Evolutionary conservation across 2,329 filamentous ascomycete species (phyloP).

Genomic region (Bimuria novae-zelandiae): DNA sequence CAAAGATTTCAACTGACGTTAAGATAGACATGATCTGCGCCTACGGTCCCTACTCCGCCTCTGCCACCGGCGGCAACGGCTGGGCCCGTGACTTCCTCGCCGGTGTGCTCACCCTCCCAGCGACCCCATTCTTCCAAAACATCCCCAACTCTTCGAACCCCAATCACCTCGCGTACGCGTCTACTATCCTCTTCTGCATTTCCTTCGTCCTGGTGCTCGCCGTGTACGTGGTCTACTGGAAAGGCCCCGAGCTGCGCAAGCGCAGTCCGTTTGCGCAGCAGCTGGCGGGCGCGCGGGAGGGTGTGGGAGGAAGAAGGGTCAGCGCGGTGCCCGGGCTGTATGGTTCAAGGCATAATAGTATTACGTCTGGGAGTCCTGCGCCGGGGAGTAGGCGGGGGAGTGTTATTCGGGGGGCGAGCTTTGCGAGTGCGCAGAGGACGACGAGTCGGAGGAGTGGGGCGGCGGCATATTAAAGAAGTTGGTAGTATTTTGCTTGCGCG

Average conservation of each 20-base stretch:
- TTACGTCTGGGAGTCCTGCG: conserved; percentile 22
- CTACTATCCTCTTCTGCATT: conserved; percentile 60
- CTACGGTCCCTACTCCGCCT: conserved; percentile 75
- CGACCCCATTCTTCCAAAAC: conserved; percentile 62
- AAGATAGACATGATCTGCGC: conserved; percentile 67
- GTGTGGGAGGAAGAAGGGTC: conserved; percentile 39
- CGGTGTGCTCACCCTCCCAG: conserved; percentile 71
- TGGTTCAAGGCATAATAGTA: conserved; percentile 36
- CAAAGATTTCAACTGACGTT: not conserved
- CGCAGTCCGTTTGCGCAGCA: conserved; percentile 60
- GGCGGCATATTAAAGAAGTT: too few relatives aligned
- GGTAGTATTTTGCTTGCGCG: too few relatives aligned
- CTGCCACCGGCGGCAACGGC: conserved; percentile 77
- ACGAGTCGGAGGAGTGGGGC: too few relatives aligned
- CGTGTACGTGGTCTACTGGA: conserved; percentile 57
- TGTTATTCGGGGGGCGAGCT: conserved; percentile 30
- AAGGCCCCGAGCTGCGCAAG: conserved; percentile 59
- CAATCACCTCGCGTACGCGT: conserved; percentile 58
- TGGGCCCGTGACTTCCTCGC: conserved; percentile 77
- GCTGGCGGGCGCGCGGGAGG: conserved; percentile 40
- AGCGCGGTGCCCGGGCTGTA: conserved; percentile 38
- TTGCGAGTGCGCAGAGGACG: not conserved
- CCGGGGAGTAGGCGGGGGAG: conserved; percentile 35
- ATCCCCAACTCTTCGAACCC: conserved; percentile 34
- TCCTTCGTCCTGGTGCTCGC: conserved; percentile 50